These are phyloP conservation scores for Suhomyces kunorum DNA, from an alignment of 1,139 yeast species.

Conservation along the genomic window DNA sequence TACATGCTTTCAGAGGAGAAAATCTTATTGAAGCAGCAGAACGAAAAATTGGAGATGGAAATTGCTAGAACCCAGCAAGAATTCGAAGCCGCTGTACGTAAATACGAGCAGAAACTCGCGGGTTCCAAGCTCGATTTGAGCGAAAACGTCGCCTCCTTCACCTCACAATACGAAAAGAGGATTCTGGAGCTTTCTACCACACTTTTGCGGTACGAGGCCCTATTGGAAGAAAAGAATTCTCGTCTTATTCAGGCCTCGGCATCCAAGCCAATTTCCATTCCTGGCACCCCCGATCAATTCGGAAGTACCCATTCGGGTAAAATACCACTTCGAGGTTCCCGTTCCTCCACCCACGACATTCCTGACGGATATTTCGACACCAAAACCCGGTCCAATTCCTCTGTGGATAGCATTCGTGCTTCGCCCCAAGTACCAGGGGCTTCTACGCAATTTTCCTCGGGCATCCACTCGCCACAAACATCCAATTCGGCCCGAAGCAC, in stretches of 20 bases:
- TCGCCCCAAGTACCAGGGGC: slow-evolving; percentile 9
- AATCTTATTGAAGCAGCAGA: slow-evolving; percentile 21
- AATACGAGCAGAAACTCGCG: slow-evolving; percentile 27
- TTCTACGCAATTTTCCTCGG: slow-evolving; percentile 1
- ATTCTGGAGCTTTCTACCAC: slow-evolving; percentile 35
- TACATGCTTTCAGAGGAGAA: slow-evolving; percentile 24
- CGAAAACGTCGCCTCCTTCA: slow-evolving; percentile 15
- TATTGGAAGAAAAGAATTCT: slow-evolving; percentile 42
- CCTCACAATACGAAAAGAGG: slow-evolving; percentile 21
- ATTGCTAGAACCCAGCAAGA: slow-evolving; percentile 18
- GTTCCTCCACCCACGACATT: slow-evolving; percentile 10
- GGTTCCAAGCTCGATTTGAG: slow-evolving; percentile 28
- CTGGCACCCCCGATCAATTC: slow-evolving; percentile 19
- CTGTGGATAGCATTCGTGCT: slow-evolving; percentile 12
- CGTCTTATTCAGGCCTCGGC: slow-evolving; percentile 38
- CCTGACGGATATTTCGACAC: slow-evolving; percentile 5
- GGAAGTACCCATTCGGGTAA: slow-evolving; percentile 10
- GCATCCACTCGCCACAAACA: neutral
- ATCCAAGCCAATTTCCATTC: slow-evolving; percentile 47
- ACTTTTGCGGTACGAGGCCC: slow-evolving; percentile 35
- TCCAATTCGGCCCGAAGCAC: slow-evolving; percentile 6
- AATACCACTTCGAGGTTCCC: slow-evolving; percentile 12
- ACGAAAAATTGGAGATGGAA: slow-evolving; percentile 20
- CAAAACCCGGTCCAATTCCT: slow-evolving; percentile 16
- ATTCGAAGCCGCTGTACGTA: slow-evolving; percentile 21